Base-by-base conservation (phyloP, 257 asterid genomes). In the Striga asiatica region DNA sequence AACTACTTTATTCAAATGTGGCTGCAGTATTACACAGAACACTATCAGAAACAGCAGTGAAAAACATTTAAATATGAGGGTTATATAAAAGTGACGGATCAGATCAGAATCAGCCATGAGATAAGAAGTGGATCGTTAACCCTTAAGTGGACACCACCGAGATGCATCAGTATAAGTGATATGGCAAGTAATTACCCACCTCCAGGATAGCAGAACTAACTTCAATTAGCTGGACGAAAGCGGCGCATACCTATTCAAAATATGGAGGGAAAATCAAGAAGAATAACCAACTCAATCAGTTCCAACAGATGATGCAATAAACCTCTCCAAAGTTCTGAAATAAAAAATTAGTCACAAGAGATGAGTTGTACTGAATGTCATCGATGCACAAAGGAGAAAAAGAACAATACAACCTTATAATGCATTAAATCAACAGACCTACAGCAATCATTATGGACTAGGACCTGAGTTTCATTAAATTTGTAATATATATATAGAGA, bases 181-280 rank as follows among this genome's bases (percentile, higher is more conserved):
- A 37, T 22, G 46, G 53, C 29, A 4, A 70, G 47, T 19, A 48
- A 64, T 24, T 32, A 60, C 71, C 45, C 61, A 84, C 95, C 99
- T 80, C 88, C 73, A 92, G 61, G 60, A 78, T 74, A 68, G 83
- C 77, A 52, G 91, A 76, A 45, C 85, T 85, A 65, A 88, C 85
- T 74, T 85, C 99, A 58, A 88, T 70, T 61, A 92, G 79, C 66
- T 92, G 97, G 63, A 92, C 99, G 71, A 92, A 92, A 48, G 99
- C 99, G 51, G 95, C 64, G 70, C 96, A 92, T 19, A 92, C 99
- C 97, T 91, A 82, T 70, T 43, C 70, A 65, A 53, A 1, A 38
- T 20, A 58, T 41, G 42, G 18, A 52, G 1, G 0, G 20, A 23
- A 52, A 63, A 50, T 39, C 24, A 62, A 70, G 58, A 18, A 52